A percentile compares a stretch with the other conserved stretches of the same genome.
Conservation (phyloP, 2,329 filamentous ascomycete species). For the Phoma herbarum region DNA sequence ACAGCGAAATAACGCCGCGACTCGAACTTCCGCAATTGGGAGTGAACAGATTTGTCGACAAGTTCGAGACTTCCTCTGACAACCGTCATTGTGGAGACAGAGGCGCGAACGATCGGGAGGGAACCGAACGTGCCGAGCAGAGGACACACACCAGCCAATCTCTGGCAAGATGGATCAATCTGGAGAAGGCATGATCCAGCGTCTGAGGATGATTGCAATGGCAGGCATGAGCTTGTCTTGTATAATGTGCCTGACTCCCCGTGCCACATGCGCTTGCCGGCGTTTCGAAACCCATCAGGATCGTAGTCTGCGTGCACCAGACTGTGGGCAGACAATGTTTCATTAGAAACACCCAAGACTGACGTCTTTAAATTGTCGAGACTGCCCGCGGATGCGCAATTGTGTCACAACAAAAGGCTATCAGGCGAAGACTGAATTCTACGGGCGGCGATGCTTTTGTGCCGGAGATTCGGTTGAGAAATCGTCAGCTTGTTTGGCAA, state of each 20-base stretch:
- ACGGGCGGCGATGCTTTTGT: background rate
- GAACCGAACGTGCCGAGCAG: slow-evolving; percentile 8
- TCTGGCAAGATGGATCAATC: slow-evolving; percentile 2
- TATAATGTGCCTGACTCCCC: background rate
- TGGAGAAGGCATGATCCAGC: slow-evolving; percentile 1
- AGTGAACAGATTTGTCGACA: slow-evolving; percentile 6
- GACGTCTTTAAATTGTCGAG: background rate
- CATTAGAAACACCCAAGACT: background rate
- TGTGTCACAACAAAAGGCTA: background rate
- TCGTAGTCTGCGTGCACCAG: background rate
- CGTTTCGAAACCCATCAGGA: slow-evolving; percentile 9
- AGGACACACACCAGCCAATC: background rate
- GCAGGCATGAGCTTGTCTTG: slow-evolving; percentile 18
- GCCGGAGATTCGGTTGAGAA: background rate
- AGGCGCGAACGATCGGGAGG: slow-evolving; percentile 6
- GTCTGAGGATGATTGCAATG: slow-evolving; percentile 16
- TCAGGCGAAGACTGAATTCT: background rate
- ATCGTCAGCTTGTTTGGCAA: background rate
- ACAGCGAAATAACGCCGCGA: slow-evolving; percentile 16
- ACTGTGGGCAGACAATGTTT: background rate
- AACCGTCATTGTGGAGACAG: slow-evolving; percentile 1
- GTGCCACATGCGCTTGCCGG: background rate
- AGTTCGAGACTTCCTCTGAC: slow-evolving; percentile 6
- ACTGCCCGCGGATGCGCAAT: background rate
- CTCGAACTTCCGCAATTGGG: slow-evolving; percentile 8